Base-by-base conservation (phyloP, 345 rosid species). In the Durio zibethinus region DNA sequence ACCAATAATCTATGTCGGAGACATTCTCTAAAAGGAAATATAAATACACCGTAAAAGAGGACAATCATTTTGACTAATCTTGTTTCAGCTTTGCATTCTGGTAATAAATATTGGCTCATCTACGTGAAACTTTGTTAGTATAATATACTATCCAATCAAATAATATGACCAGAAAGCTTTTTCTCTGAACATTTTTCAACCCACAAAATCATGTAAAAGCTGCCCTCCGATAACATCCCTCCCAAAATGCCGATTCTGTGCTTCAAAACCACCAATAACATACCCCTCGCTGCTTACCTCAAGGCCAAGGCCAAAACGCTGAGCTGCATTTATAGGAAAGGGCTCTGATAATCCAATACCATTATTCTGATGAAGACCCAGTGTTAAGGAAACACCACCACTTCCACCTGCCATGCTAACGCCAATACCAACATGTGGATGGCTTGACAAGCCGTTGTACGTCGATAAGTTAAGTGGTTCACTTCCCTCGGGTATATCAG, bases 181-280 rank as follows among this genome's bases (percentile, higher is more conserved):
- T 10, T 9, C 20, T 52, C 35, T 52, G 15, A 72, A 75, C 38
- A 16, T 18, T 72, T 62, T 23, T 90, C 89, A 93, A 50, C 98
- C 98, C 42, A 93, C 98, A 79, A 93, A 93, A 82, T 95, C 93
- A 79, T 90, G 97, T 83, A 95, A 86, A 69, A 95, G 93, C 82
- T 93, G 99, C 38, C 95, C 92, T 33, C 93, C 98, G n/a, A 87
- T 86, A 18, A 86, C 87, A 83, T 90, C 89, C 80, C 94, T 80
- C 36, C 91, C 89, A 27, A 88, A 91, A 72, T 88, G 91, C 73
- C 96, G 72, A 63, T 76, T 76, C 7, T 90, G 93, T 27, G 85
- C 83, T 76, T 87, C 93, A 57, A 82, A 93, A 18, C 90, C 86
- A 71, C 87, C 87, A 43, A 89, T 80, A 2, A 86, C 90, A 76